Conservation (phyloP, 1,284 basidiomycete species). For the Chalciporus piperatoides region DNA sequence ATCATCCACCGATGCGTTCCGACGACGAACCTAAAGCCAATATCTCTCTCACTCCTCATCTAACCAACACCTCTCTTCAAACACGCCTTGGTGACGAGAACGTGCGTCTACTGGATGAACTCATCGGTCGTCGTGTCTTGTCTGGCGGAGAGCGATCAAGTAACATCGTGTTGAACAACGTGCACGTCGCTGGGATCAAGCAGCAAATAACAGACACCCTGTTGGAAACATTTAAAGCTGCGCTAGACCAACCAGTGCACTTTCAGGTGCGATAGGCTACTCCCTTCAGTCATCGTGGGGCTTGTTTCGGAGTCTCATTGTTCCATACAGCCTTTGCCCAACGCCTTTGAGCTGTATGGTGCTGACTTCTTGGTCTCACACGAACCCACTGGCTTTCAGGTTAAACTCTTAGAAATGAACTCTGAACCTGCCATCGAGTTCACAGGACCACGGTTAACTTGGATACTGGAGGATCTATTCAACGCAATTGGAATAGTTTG, state of each 20-base stretch:
- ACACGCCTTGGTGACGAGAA: slow-evolving; percentile 59
- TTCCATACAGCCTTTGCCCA: slow-evolving; percentile 67
- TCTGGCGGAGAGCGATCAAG: slow-evolving; percentile 28
- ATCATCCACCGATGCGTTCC: slow-evolving; percentile 41
- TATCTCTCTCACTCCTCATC: slow-evolving; percentile 62
- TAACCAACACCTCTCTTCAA: slow-evolving; percentile 97
- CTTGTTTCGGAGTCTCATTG: slow-evolving; percentile 1
- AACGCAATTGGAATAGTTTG: slow-evolving; percentile 64
- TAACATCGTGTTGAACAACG: slow-evolving; percentile 25
- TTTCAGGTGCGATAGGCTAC: slow-evolving; percentile 62
- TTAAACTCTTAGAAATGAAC: slow-evolving; percentile 88
- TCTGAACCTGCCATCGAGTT: slow-evolving; percentile 96
- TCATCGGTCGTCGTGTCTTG: slow-evolving; percentile 61
- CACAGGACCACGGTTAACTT: slow-evolving; percentile 79
- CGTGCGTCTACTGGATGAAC: slow-evolving; percentile 75
- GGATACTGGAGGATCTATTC: slow-evolving; percentile 82
- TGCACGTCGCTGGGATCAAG: slow-evolving; percentile 57
- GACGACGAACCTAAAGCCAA: slow-evolving; percentile 20
- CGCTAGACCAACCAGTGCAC: slow-evolving; percentile 78
- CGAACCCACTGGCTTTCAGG: slow-evolving; percentile 44
- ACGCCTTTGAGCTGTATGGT: slow-evolving; percentile 95
- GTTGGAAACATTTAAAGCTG: slow-evolving; percentile 83
- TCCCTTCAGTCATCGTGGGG: not conserved
- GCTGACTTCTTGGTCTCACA: slow-evolving; percentile 85
- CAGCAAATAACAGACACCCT: slow-evolving; percentile 65